Base-by-base conservation (phyloP, 352 stramenopile species). In the Phytophthora pseudosyringae region DNA sequence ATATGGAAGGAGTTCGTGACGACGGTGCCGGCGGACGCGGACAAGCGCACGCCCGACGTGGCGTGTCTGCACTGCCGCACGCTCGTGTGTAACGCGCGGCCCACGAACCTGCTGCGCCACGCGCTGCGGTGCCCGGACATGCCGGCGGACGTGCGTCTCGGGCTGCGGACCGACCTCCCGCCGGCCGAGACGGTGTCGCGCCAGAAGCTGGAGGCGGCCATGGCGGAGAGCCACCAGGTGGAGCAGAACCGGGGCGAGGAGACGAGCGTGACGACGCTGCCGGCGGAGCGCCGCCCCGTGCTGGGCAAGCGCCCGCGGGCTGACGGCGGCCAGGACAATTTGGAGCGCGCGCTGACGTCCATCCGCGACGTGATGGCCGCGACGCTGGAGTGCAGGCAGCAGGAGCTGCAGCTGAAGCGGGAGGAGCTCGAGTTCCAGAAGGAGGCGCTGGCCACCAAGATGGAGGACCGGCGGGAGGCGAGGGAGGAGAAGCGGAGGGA, bases 1-100 rank as follows among this genome's bases (percentile, higher is more conserved):
- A 76, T 76, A 39, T 76, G 68, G 68, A 69, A 69, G 39, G 68
- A 73, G 28, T 76, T 76, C 47, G 63, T 48, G 47, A 72, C 64
- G 43, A 63, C 64, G n/a, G 68, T 66, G 52, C 57, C 68, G 5
- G n/a, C 52, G n/a, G 38, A 21, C n/a, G 47, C 36, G 0, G 49
- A 62, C 7, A 76, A 72, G 52, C 68, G 68, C 33, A 45, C 43
- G 6, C 63, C 68, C 0, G 68, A 76, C 39, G 63, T 76, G 25
- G 43, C 29, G 21, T 75, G 67, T 32, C 18, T 61, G 18, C 62
- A 68, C 33, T 75, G 61, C 47, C 56, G 25, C 16, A 28, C 18
- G 16, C 9, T 49, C 13, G 56, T 76, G 29, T 29, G 16, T 18
- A 78, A 67, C 33, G 71, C 71, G n/a, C 58, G 67, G 0, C 47